These are phyloP conservation scores for Colletotrichum melonis DNA, from an alignment of 2,329 filamentous ascomycete genomes.

Conservation along the genomic window DNA sequence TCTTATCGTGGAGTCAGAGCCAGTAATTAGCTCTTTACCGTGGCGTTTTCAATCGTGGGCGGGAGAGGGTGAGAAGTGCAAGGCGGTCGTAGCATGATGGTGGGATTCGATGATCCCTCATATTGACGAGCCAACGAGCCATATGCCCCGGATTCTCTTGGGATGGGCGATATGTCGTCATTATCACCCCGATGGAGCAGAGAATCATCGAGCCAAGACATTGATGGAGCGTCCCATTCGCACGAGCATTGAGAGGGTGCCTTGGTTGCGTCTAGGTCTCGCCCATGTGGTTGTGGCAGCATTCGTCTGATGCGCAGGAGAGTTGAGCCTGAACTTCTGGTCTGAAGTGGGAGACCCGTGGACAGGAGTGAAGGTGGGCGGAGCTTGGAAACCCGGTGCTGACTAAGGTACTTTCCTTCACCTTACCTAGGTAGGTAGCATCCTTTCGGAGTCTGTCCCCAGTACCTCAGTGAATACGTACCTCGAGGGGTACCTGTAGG, in stretches of 20 bases:
- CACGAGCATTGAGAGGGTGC: neutral
- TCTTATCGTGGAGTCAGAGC: neutral
- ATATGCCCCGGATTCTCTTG: neutral
- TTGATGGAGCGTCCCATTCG: neutral
- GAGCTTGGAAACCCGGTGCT: neutral
- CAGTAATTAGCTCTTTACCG: neutral
- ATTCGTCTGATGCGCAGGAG: neutral
- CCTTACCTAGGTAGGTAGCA: too few species aligned
- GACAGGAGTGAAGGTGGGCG: neutral
- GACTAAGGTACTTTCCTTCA: neutral
- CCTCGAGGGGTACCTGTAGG: neutral
- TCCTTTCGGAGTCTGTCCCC: neutral
- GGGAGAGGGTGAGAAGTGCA: too few species aligned
- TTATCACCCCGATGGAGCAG: conserved; percentile 7
- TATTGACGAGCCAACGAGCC: neutral
- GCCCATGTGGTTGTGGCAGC: neutral
- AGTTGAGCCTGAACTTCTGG: neutral
- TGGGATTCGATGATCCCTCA: neutral
- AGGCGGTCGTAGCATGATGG: neutral
- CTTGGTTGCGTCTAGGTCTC: neutral
- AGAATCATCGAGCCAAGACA: conserved; percentile 7
- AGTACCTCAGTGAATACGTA: neutral
- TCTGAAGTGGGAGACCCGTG: too few species aligned
- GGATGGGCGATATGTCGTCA: conserved; percentile 3
- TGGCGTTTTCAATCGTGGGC: neutral